Conservation (phyloP, 306 rosid species). For the Cicer bijugum region DNA sequence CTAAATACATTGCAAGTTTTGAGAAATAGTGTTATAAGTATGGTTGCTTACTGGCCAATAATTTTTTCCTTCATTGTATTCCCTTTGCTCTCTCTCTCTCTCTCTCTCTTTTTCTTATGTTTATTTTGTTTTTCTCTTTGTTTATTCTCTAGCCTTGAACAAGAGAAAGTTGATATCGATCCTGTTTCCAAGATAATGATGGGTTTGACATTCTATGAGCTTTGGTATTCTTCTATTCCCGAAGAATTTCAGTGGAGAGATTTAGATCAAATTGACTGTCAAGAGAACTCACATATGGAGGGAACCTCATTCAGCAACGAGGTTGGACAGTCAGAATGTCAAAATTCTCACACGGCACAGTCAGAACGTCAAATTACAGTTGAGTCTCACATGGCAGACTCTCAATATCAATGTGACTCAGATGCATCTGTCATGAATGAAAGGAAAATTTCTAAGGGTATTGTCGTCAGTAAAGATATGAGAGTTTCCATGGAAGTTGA, state of each 20-base stretch:
- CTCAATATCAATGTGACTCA: constrained; percentile 51
- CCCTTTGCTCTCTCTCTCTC: background rate
- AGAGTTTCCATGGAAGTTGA: constrained; percentile 46
- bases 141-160: constrained; percentile 61
- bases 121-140: constrained; percentile 18
- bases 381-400: constrained; percentile 54
- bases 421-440: constrained; percentile 67
- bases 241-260: constrained; percentile 64
- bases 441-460: constrained; percentile 41
- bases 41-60: background rate
- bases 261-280: constrained; percentile 51
- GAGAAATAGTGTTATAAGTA: constrained; percentile 13
- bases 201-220: constrained; percentile 68
- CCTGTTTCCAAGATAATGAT: constrained; percentile 62
- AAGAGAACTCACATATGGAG: constrained; percentile 44
- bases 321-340: constrained; percentile 48
- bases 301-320: constrained; percentile 45
- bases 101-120: background rate
- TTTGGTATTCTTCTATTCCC: constrained; percentile 74
- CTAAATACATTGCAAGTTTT: constrained; percentile 28
- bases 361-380: constrained; percentile 53
- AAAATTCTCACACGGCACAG: constrained; percentile 51
- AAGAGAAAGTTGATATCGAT: constrained; percentile 54
- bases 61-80: constrained; percentile 26
- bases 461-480: constrained; percentile 32